phyloP scores from a whole-genome alignment of 2,329 filamentous ascomycete species.

The Pseudogymnoascus verrucosus region DNA sequence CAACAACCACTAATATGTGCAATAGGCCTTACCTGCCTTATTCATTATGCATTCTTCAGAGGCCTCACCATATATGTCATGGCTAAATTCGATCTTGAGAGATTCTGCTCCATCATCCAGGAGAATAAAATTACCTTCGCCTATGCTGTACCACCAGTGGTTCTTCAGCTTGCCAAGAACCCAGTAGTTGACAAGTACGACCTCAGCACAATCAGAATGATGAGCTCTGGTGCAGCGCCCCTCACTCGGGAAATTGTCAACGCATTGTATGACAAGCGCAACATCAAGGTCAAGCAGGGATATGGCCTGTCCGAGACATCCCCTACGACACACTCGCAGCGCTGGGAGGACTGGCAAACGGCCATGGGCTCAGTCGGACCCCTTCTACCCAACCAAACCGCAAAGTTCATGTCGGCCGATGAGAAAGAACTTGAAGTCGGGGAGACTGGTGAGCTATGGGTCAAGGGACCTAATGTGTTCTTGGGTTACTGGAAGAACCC shows the following conservation, averaged over 20 bases:
- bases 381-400: constrained; percentile 69
- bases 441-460: constrained; percentile 63
- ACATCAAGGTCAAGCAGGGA: constrained; percentile 79
- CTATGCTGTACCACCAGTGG: constrained; percentile 78
- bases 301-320: constrained; percentile 87
- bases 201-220: constrained; percentile 67
- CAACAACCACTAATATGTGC: constrained; percentile 14
- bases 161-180: constrained; percentile 72
- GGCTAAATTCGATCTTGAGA: constrained; percentile 72
- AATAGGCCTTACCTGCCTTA: constrained; percentile 59
- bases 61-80: constrained; percentile 64
- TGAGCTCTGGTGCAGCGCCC: constrained; percentile 83
- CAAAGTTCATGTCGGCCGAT: constrained; percentile 67
- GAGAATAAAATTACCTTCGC: constrained; percentile 65
- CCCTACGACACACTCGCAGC: constrained; percentile 67
- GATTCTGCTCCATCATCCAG: constrained; percentile 70
- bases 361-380: constrained; percentile 72
- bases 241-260: constrained; percentile 74
- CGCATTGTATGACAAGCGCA: constrained; percentile 57
- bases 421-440: constrained; percentile 54
- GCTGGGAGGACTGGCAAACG: constrained; percentile 66
- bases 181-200: constrained; percentile 74
- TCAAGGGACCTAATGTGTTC: constrained; percentile 75
- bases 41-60: constrained; percentile 59
- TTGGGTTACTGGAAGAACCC: constrained; percentile 70